Evolutionary conservation across 176 grass and related monocot genomes (phyloP).

Genomic region (Otatea glauca): DNA sequence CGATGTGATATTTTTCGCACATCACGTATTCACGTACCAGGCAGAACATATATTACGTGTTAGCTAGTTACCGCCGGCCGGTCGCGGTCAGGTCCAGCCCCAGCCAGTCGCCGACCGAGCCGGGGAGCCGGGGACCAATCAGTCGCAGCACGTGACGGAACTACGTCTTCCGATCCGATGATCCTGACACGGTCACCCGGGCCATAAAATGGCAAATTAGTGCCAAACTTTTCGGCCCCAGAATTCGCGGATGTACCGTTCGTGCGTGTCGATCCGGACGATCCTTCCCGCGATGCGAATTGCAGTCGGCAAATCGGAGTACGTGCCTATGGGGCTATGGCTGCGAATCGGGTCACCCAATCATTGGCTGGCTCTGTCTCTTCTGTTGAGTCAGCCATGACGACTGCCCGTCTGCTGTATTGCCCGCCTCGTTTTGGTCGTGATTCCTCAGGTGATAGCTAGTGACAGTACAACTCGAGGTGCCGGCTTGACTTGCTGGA

Average conservation of each 20-base stretch:
- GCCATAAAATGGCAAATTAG: neutral
- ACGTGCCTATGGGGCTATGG: too few relatives aligned
- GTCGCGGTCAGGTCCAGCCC: too few relatives aligned
- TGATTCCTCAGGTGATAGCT: neutral
- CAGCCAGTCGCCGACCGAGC: too few relatives aligned
- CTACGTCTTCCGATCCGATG: neutral
- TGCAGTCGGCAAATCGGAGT: neutral
- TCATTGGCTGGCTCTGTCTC: neutral
- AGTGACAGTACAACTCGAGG: neutral
- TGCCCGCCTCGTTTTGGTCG: neutral
- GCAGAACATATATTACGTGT: too few relatives aligned
- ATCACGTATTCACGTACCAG: neutral
- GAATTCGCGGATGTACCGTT: neutral
- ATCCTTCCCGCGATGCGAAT: neutral
- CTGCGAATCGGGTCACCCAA: neutral
- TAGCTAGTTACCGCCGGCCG: too few relatives aligned
- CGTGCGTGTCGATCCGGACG: neutral
- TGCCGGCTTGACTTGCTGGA: too few relatives aligned
- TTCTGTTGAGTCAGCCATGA: neutral
- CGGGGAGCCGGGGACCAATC: too few relatives aligned
- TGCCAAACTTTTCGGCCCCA: neutral
- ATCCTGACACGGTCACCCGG: neutral
- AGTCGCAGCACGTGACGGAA: too few relatives aligned
- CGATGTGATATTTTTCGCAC: neutral
- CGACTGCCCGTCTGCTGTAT: neutral